A percentile compares a stretch with the other conserved stretches of the same genome.
These are phyloP conservation scores for Russula dissimulans DNA, from an alignment of 768 basidiomycete genomes.

Conservation along the genomic window DNA sequence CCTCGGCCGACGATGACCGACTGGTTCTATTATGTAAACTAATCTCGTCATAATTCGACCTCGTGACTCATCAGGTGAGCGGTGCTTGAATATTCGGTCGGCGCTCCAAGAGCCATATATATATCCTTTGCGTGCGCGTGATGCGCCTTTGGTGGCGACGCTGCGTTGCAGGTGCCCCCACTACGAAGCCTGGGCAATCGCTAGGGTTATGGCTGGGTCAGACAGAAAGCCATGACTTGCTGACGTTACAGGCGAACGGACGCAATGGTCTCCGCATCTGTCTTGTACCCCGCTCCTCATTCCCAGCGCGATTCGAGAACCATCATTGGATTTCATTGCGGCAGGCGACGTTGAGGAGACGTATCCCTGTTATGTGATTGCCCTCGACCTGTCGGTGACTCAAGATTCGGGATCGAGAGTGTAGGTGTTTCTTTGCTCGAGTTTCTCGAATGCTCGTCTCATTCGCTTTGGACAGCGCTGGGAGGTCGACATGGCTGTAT, in stretches of 20 bases:
- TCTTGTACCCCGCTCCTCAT: no score
- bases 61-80: neutral
- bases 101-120: neutral
- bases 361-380: neutral
- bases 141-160: neutral
- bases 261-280: no score
- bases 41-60: neutral
- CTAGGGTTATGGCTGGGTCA: no score
- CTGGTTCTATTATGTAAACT: neutral
- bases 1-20: slow-evolving; percentile 6
- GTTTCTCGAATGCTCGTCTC: neutral
- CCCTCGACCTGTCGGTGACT: slow-evolving; percentile 14
- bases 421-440: neutral
- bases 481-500: slow-evolving; percentile 9
- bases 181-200: slow-evolving; percentile 1
- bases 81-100: slow-evolving; percentile 9
- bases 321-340: neutral
- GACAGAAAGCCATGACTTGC: no score
- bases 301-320: no score
- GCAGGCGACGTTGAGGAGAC: neutral
- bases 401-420: neutral
- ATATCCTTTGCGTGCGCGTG: neutral
- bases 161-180: neutral
- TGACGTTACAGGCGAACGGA: no score
- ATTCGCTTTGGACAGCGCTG: neutral